phyloP scores from a whole-genome alignment of 441 rosid genomes.

The Brassica hybrid region DNA sequence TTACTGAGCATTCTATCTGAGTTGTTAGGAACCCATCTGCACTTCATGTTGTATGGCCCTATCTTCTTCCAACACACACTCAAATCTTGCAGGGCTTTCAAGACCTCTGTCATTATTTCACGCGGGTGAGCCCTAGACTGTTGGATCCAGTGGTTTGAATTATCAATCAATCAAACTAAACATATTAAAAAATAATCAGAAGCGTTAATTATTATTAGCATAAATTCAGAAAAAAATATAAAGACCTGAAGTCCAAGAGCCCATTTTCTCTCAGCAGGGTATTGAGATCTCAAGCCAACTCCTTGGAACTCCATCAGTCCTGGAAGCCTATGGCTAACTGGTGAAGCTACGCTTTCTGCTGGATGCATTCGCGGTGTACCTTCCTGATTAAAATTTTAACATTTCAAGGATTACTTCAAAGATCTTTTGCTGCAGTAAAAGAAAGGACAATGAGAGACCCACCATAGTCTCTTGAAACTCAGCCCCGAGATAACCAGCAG shows the following conservation, averaged over 20 bases:
- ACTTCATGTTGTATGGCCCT: slow-evolving; percentile 97
- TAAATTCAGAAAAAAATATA: background rate
- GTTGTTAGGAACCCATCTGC: slow-evolving; percentile 85
- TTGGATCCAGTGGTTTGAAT: slow-evolving; percentile 1
- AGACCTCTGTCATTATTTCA: slow-evolving; percentile 96
- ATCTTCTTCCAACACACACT: slow-evolving; percentile 96
- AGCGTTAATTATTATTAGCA: background rate
- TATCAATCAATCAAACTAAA: slow-evolving; percentile 19
- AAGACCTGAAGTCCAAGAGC: slow-evolving; percentile 97
- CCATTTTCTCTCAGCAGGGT: slow-evolving; percentile 88
- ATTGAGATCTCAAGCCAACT: slow-evolving; percentile 66
- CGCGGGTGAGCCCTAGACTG: slow-evolving; percentile 98
- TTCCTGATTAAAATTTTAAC: slow-evolving; percentile 55
- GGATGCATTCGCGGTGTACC: slow-evolving; percentile 66
- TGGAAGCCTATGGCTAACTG: slow-evolving; percentile 63
- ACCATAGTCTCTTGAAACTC: slow-evolving; percentile 98
- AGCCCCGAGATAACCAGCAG: slow-evolving; percentile 94
- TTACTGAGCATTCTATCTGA: slow-evolving; percentile 58
- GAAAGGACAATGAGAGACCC: slow-evolving; percentile 22
- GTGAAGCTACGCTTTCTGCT: slow-evolving; percentile 62
- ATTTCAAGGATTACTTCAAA: slow-evolving; percentile 19
- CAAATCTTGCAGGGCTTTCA: slow-evolving; percentile 88
- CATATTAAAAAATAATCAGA: slow-evolving; percentile 6
- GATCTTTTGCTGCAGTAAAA: slow-evolving; percentile 8
- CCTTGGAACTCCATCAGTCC: slow-evolving; percentile 80